A percentile compares a stretch with the other conserved stretches of the same genome.
phyloP scores from a whole-genome alignment of 2,329 filamentous ascomycete species.

The Aureobasidium melanogenum region DNA sequence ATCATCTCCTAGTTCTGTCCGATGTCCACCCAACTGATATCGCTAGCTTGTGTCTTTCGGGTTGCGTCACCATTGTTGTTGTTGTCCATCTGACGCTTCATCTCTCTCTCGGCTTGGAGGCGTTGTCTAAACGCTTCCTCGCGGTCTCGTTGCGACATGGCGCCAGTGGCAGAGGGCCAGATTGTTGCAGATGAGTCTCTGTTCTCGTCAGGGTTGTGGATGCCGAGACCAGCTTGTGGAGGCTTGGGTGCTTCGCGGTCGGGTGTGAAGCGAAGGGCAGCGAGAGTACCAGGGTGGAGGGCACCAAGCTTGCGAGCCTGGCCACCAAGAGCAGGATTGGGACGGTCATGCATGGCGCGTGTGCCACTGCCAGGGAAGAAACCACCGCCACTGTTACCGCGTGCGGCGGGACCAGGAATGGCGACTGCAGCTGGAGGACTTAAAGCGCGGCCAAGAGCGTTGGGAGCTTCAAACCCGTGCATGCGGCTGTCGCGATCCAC shows the following conservation, averaged over 20 bases:
- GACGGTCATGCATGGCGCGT: conserved; percentile 5
- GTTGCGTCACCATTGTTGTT: not conserved
- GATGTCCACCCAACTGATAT: conserved; percentile 10
- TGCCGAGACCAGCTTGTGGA: not conserved
- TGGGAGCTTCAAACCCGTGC: conserved; percentile 12
- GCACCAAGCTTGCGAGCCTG: not conserved
- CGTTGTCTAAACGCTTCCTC: conserved; percentile 1
- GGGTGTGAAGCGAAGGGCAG: conserved; percentile 6
- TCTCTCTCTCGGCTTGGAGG: not conserved
- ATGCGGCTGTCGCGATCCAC: conserved; percentile 40
- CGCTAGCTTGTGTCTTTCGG: not conserved
- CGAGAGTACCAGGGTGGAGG: conserved; percentile 7
- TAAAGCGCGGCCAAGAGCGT: conserved; percentile 9
- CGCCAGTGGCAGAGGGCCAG: not conserved
- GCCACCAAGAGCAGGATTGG: not conserved
- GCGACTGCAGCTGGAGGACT: conserved; percentile 10
- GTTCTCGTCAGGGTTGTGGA: not conserved
- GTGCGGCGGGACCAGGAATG: conserved; percentile 19
- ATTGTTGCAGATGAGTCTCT: not conserved
- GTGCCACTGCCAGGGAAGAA: conserved; percentile 26
- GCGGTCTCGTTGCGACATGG: not conserved
- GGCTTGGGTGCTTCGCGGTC: not conserved
- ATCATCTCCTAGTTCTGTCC: conserved; percentile 9
- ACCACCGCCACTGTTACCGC: conserved; percentile 41
- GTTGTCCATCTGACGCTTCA: not conserved